Evolutionary conservation across 2,329 filamentous ascomycete species (phyloP).

Genomic region (Botrytis byssoidea): DNA sequence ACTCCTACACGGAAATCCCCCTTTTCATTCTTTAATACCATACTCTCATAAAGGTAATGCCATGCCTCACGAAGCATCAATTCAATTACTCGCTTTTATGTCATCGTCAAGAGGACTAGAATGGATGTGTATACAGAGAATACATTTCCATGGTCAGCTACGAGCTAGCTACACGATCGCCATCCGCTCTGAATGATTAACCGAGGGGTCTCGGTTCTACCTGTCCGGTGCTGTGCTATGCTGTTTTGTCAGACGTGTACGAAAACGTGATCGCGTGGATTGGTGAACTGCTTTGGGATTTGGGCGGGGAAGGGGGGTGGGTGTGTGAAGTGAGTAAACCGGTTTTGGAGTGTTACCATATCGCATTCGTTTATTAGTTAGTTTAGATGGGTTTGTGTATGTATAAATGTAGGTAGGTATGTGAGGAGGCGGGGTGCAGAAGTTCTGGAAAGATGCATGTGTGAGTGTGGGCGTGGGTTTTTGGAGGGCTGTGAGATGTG

Average conservation of each 20-base stretch:
- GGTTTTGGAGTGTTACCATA: background rate
- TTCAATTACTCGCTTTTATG: background rate
- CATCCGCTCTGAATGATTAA: accelerated
- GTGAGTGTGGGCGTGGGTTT: too few species aligned
- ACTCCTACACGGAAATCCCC: accelerated
- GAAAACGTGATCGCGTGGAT: background rate
- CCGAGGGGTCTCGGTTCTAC: background rate
- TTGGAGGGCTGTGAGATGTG: background rate
- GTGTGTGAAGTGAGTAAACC: background rate
- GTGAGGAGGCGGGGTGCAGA: background rate
- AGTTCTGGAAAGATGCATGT: background rate
- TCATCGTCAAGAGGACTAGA: too few species aligned
- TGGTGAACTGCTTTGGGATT: background rate
- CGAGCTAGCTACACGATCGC: background rate
- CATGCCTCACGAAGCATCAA: background rate
- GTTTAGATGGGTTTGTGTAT: background rate
- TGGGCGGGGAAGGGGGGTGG: too few species aligned
- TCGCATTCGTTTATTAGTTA: background rate
- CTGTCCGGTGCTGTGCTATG: background rate
- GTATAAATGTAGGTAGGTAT: background rate
- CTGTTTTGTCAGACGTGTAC: background rate
- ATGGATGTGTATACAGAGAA: background rate
- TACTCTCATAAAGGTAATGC: too few species aligned
- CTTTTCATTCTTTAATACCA: background rate
- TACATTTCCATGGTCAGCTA: background rate